phyloP scores from a whole-genome alignment of 805 yeast species.

The Yamadazyma laniorum region DNA sequence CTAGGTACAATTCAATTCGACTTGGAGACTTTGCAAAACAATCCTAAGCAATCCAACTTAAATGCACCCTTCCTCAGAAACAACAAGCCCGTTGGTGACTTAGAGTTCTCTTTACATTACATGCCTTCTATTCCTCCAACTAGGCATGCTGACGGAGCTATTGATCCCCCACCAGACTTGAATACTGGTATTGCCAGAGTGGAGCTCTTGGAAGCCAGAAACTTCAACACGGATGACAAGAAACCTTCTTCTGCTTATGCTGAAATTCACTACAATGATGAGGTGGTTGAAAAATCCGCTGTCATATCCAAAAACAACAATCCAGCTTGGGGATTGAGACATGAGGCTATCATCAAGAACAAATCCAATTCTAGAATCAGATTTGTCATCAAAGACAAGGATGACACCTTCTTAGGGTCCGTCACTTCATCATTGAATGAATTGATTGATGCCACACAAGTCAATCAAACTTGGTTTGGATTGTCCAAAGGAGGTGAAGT shows the following conservation, averaged over 20 bases:
- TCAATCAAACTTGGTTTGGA: conserved; percentile 76
- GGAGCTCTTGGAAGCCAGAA: conserved; percentile 63
- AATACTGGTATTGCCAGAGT: conserved; percentile 88
- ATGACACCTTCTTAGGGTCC: conserved; percentile 57
- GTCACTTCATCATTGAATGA: conserved; percentile 58
- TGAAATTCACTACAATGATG: conserved; percentile 67
- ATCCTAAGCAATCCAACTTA: conserved; percentile 48
- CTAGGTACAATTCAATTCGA: conserved; percentile 78
- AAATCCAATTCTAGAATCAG: conserved; percentile 69
- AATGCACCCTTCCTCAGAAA: conserved; percentile 68
- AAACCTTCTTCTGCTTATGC: conserved; percentile 55
- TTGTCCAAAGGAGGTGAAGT: conserved; percentile 74
- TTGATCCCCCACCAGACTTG: conserved; percentile 80
- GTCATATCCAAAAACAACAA: conserved; percentile 57
- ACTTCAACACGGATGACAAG: conserved; percentile 48
- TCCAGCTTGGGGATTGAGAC: conserved; percentile 63
- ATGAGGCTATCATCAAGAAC: conserved; percentile 69
- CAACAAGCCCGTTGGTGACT: conserved; percentile 77
- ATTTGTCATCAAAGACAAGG: conserved; percentile 58
- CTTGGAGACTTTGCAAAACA: conserved; percentile 60
- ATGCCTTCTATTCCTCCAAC: conserved; percentile 69
- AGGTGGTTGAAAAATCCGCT: conserved; percentile 55
- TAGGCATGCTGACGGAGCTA: conserved; percentile 74
- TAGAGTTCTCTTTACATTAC: conserved; percentile 67
- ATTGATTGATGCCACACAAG: conserved; percentile 72